Evolutionary conservation across 805 yeast genomes (phyloP), one percentile per base, ranked within the genome.

Genomic region (Kodamaea kakaduensis): DNA sequence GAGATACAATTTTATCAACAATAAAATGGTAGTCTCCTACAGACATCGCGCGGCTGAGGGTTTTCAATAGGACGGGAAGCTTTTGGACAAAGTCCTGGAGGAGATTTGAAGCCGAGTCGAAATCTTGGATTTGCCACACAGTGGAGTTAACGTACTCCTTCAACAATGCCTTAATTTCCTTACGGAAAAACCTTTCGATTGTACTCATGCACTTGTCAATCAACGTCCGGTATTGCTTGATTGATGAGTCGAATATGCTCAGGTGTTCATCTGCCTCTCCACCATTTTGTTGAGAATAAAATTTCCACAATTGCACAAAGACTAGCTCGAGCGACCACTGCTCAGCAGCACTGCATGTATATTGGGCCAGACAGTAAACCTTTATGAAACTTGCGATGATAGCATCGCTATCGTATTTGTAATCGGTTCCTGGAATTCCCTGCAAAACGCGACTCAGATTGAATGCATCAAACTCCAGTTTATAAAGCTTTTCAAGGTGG

Each of bases 401-500:
- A 26, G 9, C 59, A 52, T 22, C 24, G 5, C 17, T 20, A 13
- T 25, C 26, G 19, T 13, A 17, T 12, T 26, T 20, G 61, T 63
- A 17, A 67, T 52, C 37, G 2, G 53, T 52, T 1, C 67, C 67
- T 1, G 71, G 66, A 5, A 67, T 56, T 22, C 61, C 53, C 16
- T 58, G 52, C 30, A 62, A 40, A 6, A 62, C 58, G 20, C 52
- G 45, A 41, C 56, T 61, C 51, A 46, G 59, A 29, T 52, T 52
- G 38, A 51, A 57, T 5, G 54, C 43, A 10, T 66, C 71, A 31
- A 65, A 71, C 42, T 73, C 67, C 2, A 67, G 65, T 20, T 62
- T 59, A 19, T 69, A 56, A 10, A 71, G 64, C 9, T 58, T 61
- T 6, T 39, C 30, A 14, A 54, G 27, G 6, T 42, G 41, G 7